Evolutionary conservation across 2,329 filamentous ascomycete species (phyloP), one percentile per base, ranked within the genome.

Genomic region (Dactylellina leptospora): DNA sequence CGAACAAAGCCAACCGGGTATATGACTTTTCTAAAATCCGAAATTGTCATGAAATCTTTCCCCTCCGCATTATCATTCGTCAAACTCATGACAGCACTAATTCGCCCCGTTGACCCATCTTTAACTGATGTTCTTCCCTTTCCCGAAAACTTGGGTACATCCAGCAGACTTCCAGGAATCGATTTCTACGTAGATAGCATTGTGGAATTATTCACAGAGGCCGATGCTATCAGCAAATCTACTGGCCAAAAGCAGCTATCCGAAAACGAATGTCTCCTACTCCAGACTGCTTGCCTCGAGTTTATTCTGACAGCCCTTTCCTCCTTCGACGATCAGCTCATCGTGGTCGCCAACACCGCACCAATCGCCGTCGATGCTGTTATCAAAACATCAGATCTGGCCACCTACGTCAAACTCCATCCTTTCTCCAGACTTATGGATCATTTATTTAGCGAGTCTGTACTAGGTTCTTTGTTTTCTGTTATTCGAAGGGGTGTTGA

Each of bases 401-500:
- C 88, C 53, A 85, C 86, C 4, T 99, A 99, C 78, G 87, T 95
- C 68, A 87, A 88, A 22, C 85, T 96, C 58, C 96, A 99, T 80
- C 93, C 96, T 0, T 99, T 97, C 77, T 88, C 91, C 2, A 87
- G 96, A 69, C 89, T 96, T 13, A 97, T 97, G 90, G 95, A 99
- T 78, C 97, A 95, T 92, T 86, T 99, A 80, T 96, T 96, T 80
- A 97, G 96, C 78, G 91, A 96, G 77, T 91, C 90, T 74, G 91
- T 97, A 20, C 87, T 96, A 76, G 86, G 86, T 74, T 86, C 89
- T 11, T 81, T 99, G 1, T 93, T 97, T 79, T 84, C 86, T 63
- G 86, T 90, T 9, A 86, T 95, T 27, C 90, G 93, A 75, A 89
- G 96, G 78, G 87, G 93, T 75, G 82, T 89, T 13, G 83, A 85